Percentiles rank a stretch among this genome's conserved stretches.
These are phyloP conservation scores for Carpinus fangiana DNA, from an alignment of 306 rosid species.

Conservation along the genomic window DNA sequence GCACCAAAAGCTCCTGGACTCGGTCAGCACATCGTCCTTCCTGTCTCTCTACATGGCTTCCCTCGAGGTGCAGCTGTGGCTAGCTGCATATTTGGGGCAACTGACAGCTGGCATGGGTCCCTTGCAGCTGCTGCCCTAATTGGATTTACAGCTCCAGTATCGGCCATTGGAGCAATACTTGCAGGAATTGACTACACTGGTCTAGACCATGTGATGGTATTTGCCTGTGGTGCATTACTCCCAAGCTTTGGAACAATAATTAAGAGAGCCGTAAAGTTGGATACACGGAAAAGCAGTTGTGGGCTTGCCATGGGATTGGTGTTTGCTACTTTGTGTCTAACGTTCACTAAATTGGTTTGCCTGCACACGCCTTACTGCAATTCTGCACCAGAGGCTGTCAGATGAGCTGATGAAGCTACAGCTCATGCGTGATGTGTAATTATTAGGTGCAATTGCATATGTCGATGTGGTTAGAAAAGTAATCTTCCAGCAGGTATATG, in stretches of 20 bases:
- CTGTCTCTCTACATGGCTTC: conserved; percentile 93
- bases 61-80: conserved; percentile 99
- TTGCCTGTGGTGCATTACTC: conserved; percentile 89
- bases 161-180: conserved; percentile 95
- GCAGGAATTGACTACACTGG: conserved; percentile 94
- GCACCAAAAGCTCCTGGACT: conserved; percentile 98
- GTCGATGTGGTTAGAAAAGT: neutral
- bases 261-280: conserved; percentile 72
- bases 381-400: conserved; percentile 97
- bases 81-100: conserved; percentile 90
- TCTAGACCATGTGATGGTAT: conserved; percentile 85
- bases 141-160: conserved; percentile 86
- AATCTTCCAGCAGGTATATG: conserved; percentile 7
- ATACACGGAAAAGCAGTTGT: conserved; percentile 57
- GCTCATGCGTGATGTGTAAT: conserved; percentile 16
- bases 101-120: conserved; percentile 93
- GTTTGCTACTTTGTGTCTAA: conserved; percentile 72
- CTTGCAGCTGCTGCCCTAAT: conserved; percentile 85
- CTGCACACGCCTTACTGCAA: conserved; percentile 99
- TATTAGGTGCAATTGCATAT: conserved; percentile 3
- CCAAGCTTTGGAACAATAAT: conserved; percentile 73
- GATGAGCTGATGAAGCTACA: conserved; percentile 41
- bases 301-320: conserved; percentile 71
- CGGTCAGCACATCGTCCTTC: conserved; percentile 96
- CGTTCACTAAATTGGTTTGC: conserved; percentile 94